Evolutionary conservation across 345 rosid species (phyloP).

Genomic region (Eucalyptus melliodora): DNA sequence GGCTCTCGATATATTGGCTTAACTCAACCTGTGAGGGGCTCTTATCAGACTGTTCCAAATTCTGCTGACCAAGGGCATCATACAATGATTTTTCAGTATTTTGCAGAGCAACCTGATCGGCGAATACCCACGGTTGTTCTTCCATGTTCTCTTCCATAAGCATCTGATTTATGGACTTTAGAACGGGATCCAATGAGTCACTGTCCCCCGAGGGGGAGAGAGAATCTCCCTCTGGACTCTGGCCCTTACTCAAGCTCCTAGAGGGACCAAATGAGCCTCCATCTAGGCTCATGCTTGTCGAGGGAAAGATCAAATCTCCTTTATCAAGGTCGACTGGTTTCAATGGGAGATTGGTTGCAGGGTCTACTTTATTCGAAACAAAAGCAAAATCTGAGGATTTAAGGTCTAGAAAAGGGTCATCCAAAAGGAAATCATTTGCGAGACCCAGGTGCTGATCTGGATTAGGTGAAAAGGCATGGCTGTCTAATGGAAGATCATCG

Average conservation of each 20-base stretch:
- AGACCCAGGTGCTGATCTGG: background rate
- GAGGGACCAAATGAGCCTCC: background rate
- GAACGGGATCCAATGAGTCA: constrained; percentile 33
- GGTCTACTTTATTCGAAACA: background rate
- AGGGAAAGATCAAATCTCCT: background rate
- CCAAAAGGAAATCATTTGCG: background rate
- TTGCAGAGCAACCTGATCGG: constrained; percentile 47
- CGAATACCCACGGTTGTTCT: constrained; percentile 30
- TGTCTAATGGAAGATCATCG: background rate
- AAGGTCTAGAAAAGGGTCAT: background rate
- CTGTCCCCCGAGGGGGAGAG: constrained; percentile 24
- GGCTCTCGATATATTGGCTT: constrained; percentile 3
- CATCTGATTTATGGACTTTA: constrained; percentile 45
- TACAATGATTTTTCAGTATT: constrained; percentile 58
- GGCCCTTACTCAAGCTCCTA: background rate
- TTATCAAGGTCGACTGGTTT: background rate
- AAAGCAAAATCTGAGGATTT: background rate
- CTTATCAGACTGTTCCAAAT: background rate
- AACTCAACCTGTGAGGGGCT: background rate
- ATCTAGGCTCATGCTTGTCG: background rate
- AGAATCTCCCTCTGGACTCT: background rate
- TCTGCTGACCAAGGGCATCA: constrained; percentile 37
- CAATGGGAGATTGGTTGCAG: background rate
- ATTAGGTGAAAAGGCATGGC: background rate
- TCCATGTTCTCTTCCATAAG: constrained; percentile 72